A percentile compares a stretch with the other conserved stretches of the same genome.
phyloP scores from a whole-genome alignment of 345 rosid species.

The Zanthoxylum bungeanum region DNA sequence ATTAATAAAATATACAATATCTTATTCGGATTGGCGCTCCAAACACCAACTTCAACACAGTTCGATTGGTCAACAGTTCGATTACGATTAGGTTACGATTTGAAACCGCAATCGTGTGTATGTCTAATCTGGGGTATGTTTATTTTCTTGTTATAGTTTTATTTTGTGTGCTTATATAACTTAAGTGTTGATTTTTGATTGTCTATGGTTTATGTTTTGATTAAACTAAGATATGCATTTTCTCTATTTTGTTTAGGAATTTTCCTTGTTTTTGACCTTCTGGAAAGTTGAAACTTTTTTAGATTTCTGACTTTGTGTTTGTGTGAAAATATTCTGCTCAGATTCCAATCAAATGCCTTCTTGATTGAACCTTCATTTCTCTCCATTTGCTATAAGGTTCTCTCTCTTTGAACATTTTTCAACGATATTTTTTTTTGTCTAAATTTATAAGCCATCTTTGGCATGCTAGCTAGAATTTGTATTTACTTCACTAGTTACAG shows the following conservation, averaged over 20 bases:
- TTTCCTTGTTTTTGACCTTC: slow-evolving; percentile 43
- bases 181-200: slow-evolving; percentile 16
- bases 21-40: no score
- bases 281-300: slow-evolving; percentile 42
- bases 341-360: slow-evolving; percentile 54
- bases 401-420: slow-evolving; percentile 42
- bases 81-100: no score
- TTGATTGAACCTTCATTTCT: slow-evolving; percentile 32
- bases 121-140: slow-evolving; percentile 17
- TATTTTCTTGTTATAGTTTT: background rate
- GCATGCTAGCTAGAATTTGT: slow-evolving; percentile 22
- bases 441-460: slow-evolving; percentile 17
- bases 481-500: slow-evolving; percentile 10
- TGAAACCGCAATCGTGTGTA: no score
- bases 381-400: slow-evolving; percentile 35
- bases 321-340: slow-evolving; percentile 24
- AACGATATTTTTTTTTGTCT: slow-evolving; percentile 5
- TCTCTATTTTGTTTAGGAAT: slow-evolving; percentile 26
- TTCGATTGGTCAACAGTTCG: no score
- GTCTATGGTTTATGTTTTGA: slow-evolving; percentile 26
- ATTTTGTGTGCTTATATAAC: background rate
- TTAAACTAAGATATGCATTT: slow-evolving; percentile 30
- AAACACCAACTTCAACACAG: no score
- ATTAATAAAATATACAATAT: no score
- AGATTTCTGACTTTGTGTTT: slow-evolving; percentile 53